Base-by-base conservation (phyloP, 305 asterid species). In the Fraxinus baroniana region DNA sequence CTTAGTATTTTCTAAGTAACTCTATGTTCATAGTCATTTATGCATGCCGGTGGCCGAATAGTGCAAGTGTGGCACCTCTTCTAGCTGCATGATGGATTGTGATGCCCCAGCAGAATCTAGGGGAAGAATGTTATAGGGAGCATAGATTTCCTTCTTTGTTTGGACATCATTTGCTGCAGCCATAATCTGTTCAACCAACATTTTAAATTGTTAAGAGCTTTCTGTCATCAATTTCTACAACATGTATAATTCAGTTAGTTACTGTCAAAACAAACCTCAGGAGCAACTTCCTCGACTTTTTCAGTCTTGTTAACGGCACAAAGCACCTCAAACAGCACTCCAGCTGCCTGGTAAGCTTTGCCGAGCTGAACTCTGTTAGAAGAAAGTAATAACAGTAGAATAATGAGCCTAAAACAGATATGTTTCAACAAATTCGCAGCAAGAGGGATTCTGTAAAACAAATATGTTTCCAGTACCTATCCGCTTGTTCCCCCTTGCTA, bases 11-110 rank as follows among this genome's bases (percentile, higher is more conserved):
- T 80, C 57, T 0, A 22, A 55, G 72, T 60, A 22, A 44, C 57
- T 74, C 68, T 66, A 77, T 77, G 79, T 82, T 76, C 76, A 33
- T 77, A 39, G 66, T 79, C 79, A 78, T 71, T 60, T 46, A 79
- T 71, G 83, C 83, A 78, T 62, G 72, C 49, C 74, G 17, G 78
- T 35, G 68, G 74, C 77, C 49, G 46, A 13, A 76, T 62, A 81
- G 82, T 80, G 83, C 52, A 78, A 85, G 83, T 78, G 68, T 37
- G 28, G 85, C 81, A 94, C 98, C 97, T 97, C 99, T 90, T 95
- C 99, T 83, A 94, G 97, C 90, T 97, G 99, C 99, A 97, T 97
- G 80, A 95, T 95, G 82, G 97, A 92, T 88, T 93, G 98, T 33
- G 94, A 90, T 7, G 97, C 90, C 82, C 99, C 99, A 39, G 98